A percentile compares a stretch with the other conserved stretches of the same genome.
phyloP scores from a whole-genome alignment of 2,329 filamentous ascomycete species.

The Xylariaceae sp. region DNA sequence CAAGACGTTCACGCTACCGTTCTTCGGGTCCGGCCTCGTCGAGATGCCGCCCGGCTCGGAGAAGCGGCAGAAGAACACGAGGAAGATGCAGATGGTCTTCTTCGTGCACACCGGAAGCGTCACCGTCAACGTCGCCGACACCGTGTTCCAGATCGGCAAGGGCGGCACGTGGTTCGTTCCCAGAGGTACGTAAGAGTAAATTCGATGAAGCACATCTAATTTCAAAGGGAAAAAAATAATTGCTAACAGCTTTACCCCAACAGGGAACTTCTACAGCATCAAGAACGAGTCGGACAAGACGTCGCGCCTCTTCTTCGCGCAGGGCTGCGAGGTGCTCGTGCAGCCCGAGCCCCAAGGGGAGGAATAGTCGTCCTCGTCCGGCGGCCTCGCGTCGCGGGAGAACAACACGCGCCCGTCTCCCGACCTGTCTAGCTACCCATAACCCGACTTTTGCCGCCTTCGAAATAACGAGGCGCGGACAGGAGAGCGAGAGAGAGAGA shows the following conservation, averaged over 20 bases:
- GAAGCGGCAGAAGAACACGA: slow-evolving; percentile 88
- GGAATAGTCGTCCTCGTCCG: neutral
- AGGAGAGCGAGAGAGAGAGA: too few species aligned
- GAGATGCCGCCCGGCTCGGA: slow-evolving; percentile 81
- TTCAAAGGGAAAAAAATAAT: too few species aligned
- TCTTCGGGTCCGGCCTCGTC: slow-evolving; percentile 88
- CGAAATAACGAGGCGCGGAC: neutral
- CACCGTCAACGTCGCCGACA: slow-evolving; percentile 74
- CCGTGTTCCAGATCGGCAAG: slow-evolving; percentile 78
- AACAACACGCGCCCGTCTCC: neutral
- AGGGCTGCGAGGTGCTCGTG: slow-evolving; percentile 68
- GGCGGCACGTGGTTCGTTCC: slow-evolving; percentile 95
- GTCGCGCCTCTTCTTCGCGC: slow-evolving; percentile 87
- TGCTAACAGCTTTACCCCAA: neutral
- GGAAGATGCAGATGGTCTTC: slow-evolving; percentile 97
- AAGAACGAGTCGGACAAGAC: slow-evolving; percentile 73
- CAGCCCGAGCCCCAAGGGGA: slow-evolving; percentile 23
- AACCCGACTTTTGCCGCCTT: neutral
- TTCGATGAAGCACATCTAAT: too few species aligned
- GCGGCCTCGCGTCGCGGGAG: neutral
- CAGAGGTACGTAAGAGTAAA: slow-evolving; percentile 67
- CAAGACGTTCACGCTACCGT: slow-evolving; percentile 81
- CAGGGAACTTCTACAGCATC: slow-evolving; percentile 94
- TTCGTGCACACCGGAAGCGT: slow-evolving; percentile 87
- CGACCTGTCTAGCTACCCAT: neutral